phyloP scores from a whole-genome alignment of 2,329 filamentous ascomycete species.

The Acephala macrosclerotiorum region DNA sequence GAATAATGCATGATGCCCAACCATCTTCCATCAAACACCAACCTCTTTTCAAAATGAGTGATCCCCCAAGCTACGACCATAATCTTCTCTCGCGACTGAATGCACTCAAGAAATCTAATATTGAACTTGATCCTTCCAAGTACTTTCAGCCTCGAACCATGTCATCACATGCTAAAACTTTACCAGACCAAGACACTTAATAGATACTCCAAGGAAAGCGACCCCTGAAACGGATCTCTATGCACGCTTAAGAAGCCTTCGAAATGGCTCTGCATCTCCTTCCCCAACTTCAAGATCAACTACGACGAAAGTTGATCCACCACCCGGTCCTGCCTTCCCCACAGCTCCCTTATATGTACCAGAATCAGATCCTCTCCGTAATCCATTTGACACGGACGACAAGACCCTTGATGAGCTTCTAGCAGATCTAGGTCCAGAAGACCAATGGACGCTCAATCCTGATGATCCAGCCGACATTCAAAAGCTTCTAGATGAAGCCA shows the following conservation, averaged over 20 bases:
- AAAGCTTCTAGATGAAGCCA: conserved; percentile 41
- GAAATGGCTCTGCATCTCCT: conserved; percentile 37
- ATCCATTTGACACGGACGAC: conserved; percentile 34
- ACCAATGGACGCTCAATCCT: conserved; percentile 39
- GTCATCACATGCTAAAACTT: conserved; percentile 33
- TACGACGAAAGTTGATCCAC: conserved; percentile 6
- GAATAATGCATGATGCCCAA: conserved; percentile 4
- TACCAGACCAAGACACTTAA: conserved; percentile 25
- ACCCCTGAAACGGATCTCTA: conserved; percentile 41
- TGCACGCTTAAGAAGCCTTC: conserved; percentile 39
- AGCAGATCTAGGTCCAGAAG: conserved; percentile 39
- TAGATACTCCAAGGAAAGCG: conserved; percentile 20
- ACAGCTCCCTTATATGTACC: conserved; percentile 8
- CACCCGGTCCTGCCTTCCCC: conserved; percentile 4
- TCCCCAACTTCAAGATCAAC: conserved; percentile 18
- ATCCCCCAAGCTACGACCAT: conserved; percentile 40
- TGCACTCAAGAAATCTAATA: conserved; percentile 43
- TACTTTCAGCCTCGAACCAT: conserved; percentile 20
- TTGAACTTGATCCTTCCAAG: conserved; percentile 38
- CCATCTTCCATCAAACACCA: neutral
- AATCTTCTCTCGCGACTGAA: conserved; percentile 42
- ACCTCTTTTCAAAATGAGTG: conserved; percentile 36
- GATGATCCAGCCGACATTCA: conserved; percentile 42
- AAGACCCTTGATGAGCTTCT: conserved; percentile 42
- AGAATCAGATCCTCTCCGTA: conserved; percentile 30